Percentiles rank a stretch among this genome's conserved stretches.
phyloP scores from a whole-genome alignment of 495 filamentous ascomycete genomes.

The Trypethelium eluteriae region DNA sequence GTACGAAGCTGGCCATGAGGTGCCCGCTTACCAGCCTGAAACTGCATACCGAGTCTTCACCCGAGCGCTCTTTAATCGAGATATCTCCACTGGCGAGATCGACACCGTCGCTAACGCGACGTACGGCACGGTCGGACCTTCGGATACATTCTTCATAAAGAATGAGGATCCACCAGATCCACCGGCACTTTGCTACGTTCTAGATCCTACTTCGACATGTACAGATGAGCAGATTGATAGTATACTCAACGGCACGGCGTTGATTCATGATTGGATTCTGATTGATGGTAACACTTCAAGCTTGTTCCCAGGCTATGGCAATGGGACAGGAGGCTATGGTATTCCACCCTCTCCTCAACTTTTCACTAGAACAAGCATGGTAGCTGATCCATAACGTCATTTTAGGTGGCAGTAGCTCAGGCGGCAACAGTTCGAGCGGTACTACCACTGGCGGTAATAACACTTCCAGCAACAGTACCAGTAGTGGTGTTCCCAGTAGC shows the following conservation, averaged over 20 bases:
- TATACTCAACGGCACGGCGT: slow-evolving; percentile 6
- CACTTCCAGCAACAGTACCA: slow-evolving; percentile 4
- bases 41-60: slow-evolving; percentile 11
- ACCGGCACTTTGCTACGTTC: slow-evolving; percentile 5
- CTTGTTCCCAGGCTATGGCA: slow-evolving; percentile 9
- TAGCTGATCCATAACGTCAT: neutral
- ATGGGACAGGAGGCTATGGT: slow-evolving; percentile 2
- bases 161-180: slow-evolving; percentile 3
- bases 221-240: slow-evolving; percentile 11
- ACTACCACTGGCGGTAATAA: neutral
- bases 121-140: slow-evolving; percentile 6
- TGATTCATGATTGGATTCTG: slow-evolving; percentile 10
- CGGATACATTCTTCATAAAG: neutral
- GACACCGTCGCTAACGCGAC: neutral
- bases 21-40: slow-evolving; percentile 13
- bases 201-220: slow-evolving; percentile 11
- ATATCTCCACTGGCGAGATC: slow-evolving; percentile 10
- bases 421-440: slow-evolving; percentile 8
- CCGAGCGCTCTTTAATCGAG: slow-evolving; percentile 13
- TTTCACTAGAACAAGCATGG: neutral
- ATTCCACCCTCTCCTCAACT: slow-evolving; percentile 2
- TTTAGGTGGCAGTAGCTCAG: slow-evolving; percentile 5
- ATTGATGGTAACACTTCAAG: slow-evolving; percentile 8
- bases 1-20: slow-evolving; percentile 12
- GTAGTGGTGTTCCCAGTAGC: slow-evolving; percentile 6